phyloP scores from a whole-genome alignment of 495 filamentous ascomycete genomes.

The Lepraria neglecta region DNA sequence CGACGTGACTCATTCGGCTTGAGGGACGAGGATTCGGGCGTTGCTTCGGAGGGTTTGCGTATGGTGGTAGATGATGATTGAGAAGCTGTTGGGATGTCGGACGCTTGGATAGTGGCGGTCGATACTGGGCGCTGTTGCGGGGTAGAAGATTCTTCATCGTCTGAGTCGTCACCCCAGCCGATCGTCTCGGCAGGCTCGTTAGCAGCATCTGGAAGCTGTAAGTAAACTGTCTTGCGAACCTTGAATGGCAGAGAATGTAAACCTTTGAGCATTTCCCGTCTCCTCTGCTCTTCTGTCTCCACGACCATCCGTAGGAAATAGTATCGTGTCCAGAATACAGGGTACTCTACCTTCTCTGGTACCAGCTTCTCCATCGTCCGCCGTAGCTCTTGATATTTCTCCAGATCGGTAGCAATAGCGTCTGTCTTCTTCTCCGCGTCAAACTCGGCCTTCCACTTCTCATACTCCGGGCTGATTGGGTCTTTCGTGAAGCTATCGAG shows the following conservation, averaged over 20 bases:
- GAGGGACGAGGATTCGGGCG: slow-evolving; percentile 14
- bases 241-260: slow-evolving; percentile 29
- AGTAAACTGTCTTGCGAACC: slow-evolving; percentile 11
- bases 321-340: slow-evolving; percentile 88
- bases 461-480: slow-evolving; percentile 66
- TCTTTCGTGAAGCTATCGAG: slow-evolving; percentile 80
- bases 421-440: slow-evolving; percentile 79
- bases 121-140: slow-evolving; percentile 30
- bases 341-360: slow-evolving; percentile 81
- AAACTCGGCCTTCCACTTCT: slow-evolving; percentile 67
- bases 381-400: slow-evolving; percentile 82
- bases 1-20: slow-evolving; percentile 47
- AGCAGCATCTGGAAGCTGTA: slow-evolving; percentile 44
- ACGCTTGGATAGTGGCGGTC: slow-evolving; percentile 1
- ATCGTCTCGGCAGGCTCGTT: slow-evolving; percentile 68
- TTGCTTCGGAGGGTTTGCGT: slow-evolving; percentile 28
- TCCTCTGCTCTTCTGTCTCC: slow-evolving; percentile 87
- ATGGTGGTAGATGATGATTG: slow-evolving; percentile 41
- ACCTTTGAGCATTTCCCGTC: slow-evolving; percentile 91
- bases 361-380: slow-evolving; percentile 93
- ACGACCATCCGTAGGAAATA: slow-evolving; percentile 92
- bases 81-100: slow-evolving; percentile 38
- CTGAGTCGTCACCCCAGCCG: slow-evolving; percentile 76
- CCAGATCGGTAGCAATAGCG: slow-evolving; percentile 72
- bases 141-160: slow-evolving; percentile 50